Conservation (phyloP, 2,329 filamentous ascomycete species). For the Curvularia sp. region DNA sequence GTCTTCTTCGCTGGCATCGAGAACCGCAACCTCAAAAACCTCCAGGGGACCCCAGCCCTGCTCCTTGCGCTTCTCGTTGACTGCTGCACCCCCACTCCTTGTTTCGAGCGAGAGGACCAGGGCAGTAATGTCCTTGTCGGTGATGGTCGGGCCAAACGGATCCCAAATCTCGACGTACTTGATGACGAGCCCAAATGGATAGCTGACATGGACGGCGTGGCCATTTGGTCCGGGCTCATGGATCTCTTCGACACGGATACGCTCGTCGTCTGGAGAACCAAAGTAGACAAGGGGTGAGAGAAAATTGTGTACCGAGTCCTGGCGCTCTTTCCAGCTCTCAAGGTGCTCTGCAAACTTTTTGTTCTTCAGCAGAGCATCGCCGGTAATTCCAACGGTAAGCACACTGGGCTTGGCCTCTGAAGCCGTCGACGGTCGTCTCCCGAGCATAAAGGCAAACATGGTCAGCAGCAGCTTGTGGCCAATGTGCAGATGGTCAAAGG, state of each 20-base stretch:
- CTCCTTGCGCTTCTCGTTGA: slow-evolving; percentile 81
- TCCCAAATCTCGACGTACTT: slow-evolving; percentile 87
- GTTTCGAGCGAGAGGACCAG: slow-evolving; percentile 91
- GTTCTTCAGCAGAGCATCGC: slow-evolving; percentile 82
- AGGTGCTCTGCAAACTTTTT: slow-evolving; percentile 87
- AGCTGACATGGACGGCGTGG: slow-evolving; percentile 62
- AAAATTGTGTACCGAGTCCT: slow-evolving; percentile 73
- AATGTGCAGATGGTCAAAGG: slow-evolving; percentile 93
- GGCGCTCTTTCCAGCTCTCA: slow-evolving; percentile 79
- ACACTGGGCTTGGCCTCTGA: slow-evolving; percentile 52
- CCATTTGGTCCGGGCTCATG: slow-evolving; percentile 57
- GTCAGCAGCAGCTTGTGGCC: slow-evolving; percentile 96
- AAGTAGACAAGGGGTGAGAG: slow-evolving; percentile 67
- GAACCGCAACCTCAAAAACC: slow-evolving; percentile 87
- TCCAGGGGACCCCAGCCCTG: slow-evolving; percentile 78
- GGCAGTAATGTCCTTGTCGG: slow-evolving; percentile 76
- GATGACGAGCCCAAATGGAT: slow-evolving; percentile 70
- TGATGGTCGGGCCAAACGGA: slow-evolving; percentile 88
- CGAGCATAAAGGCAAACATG: slow-evolving; percentile 77
- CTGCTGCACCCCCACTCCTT: slow-evolving; percentile 77
- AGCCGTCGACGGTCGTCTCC: slow-evolving; percentile 37
- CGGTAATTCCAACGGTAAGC: slow-evolving; percentile 86
- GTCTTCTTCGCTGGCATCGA: slow-evolving; percentile 70
- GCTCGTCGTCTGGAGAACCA: slow-evolving; percentile 57
- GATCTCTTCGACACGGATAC: slow-evolving; percentile 54